phyloP scores from a whole-genome alignment of 148 eudicot genomes.

The Hydrangea macrophylla region DNA sequence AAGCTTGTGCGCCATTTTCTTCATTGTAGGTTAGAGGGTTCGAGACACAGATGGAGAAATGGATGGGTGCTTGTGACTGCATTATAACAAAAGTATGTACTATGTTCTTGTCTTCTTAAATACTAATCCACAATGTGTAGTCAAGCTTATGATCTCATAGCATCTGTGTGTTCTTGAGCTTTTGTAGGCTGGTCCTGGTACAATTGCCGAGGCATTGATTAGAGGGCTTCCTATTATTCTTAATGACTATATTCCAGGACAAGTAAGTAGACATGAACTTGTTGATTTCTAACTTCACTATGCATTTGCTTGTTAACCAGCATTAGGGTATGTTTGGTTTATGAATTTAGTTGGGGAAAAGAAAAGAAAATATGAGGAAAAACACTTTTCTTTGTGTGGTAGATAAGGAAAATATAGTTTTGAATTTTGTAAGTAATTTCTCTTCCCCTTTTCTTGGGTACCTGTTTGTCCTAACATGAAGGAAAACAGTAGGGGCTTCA shows the following conservation, averaged over 20 bases:
- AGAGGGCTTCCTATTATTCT: slow-evolving; percentile 96
- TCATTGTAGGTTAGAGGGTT: slow-evolving; percentile 68
- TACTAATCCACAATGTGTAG: not conserved
- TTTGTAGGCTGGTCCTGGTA: slow-evolving; percentile 94
- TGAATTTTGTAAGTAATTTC: no score
- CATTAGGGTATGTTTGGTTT: no score
- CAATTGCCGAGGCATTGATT: slow-evolving; percentile 96
- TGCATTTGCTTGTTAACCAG: not conserved
- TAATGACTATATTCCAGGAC: slow-evolving; percentile 95
- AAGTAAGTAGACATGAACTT: slow-evolving; percentile 46
- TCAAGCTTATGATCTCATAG: not conserved
- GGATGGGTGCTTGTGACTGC: slow-evolving; percentile 99
- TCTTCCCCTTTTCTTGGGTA: no score
- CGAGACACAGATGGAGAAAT: slow-evolving; percentile 90
- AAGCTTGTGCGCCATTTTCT: not conserved
- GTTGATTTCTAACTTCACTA: not conserved
- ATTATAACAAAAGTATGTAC: slow-evolving; percentile 79
- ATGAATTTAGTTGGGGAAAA: no score
- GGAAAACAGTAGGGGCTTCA: no score
- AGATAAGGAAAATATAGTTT: no score
- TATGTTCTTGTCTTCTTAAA: not conserved
- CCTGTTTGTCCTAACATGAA: no score
- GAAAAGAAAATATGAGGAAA: no score
- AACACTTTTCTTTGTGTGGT: no score
- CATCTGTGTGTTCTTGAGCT: slow-evolving; percentile 6